phyloP scores from a whole-genome alignment of 352 stramenopile species.

The Phytopythium litorale region DNA sequence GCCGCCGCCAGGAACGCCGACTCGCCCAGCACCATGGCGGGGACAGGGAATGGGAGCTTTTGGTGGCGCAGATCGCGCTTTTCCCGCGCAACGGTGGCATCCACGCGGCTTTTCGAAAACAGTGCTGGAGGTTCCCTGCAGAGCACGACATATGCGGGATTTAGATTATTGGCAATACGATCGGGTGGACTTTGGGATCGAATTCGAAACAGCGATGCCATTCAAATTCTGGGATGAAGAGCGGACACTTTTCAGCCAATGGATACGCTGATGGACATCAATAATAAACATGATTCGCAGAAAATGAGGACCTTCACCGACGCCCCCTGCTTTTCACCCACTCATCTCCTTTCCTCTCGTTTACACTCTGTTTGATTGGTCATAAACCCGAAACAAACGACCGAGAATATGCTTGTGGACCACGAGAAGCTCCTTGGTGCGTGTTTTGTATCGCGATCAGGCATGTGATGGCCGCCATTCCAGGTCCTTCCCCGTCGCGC shows the following conservation, averaged over 20 bases:
- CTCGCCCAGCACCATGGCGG: slow-evolving; percentile 5
- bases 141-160: not conserved
- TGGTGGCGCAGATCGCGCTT: slow-evolving; percentile 3
- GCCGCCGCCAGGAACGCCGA: not conserved
- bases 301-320: not conserved
- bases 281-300: not conserved
- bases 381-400: not conserved
- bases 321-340: not conserved
- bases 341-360: not conserved
- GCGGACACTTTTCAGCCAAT: not conserved
- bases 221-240: not conserved
- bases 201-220: not conserved
- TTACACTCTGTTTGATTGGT: not conserved
- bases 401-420: slow-evolving; percentile 18
- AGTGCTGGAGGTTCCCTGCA: not conserved
- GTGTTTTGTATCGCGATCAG: not conserved
- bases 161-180: not conserved
- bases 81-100: slow-evolving; percentile 4
- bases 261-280: not conserved
- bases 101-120: not conserved
- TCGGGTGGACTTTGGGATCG: too few species aligned
- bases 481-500: not conserved
- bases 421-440: slow-evolving; percentile 1
- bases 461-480: not conserved
- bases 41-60: not conserved